Conservation (phyloP, 768 basidiomycete species). For the Lentinula aciculospora region DNA sequence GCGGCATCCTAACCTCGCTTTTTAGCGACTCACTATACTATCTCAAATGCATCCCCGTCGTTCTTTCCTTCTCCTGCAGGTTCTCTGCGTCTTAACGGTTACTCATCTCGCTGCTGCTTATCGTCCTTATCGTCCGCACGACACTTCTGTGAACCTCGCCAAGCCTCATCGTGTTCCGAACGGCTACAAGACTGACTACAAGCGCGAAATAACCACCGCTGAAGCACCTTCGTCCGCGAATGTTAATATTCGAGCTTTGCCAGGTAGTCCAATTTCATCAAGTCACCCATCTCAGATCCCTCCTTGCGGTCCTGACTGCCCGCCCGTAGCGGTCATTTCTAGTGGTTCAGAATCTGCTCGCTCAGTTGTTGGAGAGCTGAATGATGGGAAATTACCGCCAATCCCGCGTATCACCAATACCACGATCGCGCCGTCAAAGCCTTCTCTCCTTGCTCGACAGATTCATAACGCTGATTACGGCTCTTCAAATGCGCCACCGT, state of each 20-base stretch:
- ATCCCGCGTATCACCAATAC: neutral
- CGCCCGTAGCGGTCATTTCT: neutral
- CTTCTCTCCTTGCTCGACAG: neutral
- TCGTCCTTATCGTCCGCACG: neutral
- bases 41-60: neutral
- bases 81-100: neutral
- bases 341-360: neutral
- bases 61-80: neutral
- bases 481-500: neutral
- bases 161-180: neutral
- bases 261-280: neutral
- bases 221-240: neutral
- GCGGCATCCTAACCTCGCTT: neutral
- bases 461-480: constrained; percentile 4
- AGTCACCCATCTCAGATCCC: neutral
- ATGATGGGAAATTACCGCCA: no score
- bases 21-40: neutral
- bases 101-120: neutral
- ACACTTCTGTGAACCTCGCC: neutral
- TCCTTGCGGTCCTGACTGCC: neutral
- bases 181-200: neutral
- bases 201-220: neutral
- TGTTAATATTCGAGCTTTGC: neutral
- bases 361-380: neutral
- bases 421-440: neutral